Percentiles rank a stretch among this genome's conserved stretches.
Conservation (phyloP, 1,284 basidiomycete genomes). For the Ustilago trichophora region DNA sequence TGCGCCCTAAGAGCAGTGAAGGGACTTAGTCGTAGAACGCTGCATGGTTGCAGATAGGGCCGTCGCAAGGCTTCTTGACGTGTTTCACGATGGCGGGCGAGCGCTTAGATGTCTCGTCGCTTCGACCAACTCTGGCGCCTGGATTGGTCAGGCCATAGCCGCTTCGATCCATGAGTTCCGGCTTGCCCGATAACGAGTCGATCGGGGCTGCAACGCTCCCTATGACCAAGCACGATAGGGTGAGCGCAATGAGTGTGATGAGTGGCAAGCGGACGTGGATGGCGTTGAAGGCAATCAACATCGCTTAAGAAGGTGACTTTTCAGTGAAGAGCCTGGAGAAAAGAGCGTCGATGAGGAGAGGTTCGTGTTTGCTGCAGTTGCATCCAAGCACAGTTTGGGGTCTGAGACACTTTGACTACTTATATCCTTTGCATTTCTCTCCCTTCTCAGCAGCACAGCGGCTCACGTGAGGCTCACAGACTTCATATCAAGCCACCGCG, state of each 20-base stretch:
- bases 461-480: no score
- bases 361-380: no score
- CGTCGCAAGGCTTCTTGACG: conserved; percentile 16
- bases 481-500: no score
- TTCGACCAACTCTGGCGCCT: neutral
- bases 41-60: conserved; percentile 37
- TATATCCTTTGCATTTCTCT: no score
- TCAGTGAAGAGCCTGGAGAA: no score
- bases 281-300: no score
- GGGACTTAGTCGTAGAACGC: conserved; percentile 20
- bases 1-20: no score
- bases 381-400: no score
- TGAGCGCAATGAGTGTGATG: neutral
- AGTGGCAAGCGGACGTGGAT: neutral
- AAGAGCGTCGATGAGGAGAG: no score
- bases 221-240: neutral
- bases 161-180: neutral
- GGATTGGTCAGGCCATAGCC: neutral
- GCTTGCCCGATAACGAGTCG: neutral
- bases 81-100: conserved; percentile 21
- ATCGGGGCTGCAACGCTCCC: conserved; percentile 3
- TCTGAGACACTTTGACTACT: no score
- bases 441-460: no score
- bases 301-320: no score
- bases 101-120: neutral